These are phyloP conservation scores for Teratosphaeria nubilosa DNA, from an alignment of 2,329 filamentous ascomycete genomes.

Conservation along the genomic window DNA sequence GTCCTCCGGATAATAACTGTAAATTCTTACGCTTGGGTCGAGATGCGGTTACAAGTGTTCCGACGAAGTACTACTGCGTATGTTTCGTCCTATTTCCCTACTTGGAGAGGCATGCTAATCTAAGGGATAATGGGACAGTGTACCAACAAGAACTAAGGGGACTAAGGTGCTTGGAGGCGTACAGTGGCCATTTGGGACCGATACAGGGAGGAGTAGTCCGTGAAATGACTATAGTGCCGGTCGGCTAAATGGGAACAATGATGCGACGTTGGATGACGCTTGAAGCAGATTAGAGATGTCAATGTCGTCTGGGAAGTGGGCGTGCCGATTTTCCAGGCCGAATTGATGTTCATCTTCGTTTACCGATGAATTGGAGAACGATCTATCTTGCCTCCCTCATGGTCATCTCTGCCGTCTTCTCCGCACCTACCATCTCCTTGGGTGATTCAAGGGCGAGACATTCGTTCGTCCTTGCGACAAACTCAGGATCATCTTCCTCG, in stretches of 20 bases:
- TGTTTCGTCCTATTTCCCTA: not conserved
- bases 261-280: constrained; percentile 52
- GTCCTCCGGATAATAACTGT: not conserved
- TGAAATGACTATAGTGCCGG: constrained; percentile 57
- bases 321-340: constrained; percentile 30
- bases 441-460: constrained; percentile 31
- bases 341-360: constrained; percentile 32
- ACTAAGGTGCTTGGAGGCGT: no score
- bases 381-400: constrained; percentile 45
- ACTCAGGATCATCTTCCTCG: constrained; percentile 47
- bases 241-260: constrained; percentile 57
- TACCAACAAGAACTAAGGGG: no score
- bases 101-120: not conserved
- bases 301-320: constrained; percentile 43
- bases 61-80: not conserved
- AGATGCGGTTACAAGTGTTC: not conserved
- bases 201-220: constrained; percentile 48
- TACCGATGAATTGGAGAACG: constrained; percentile 47
- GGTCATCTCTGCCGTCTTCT: constrained; percentile 7
- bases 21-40: not conserved
- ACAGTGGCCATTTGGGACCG: constrained; percentile 47
- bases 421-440: not conserved
- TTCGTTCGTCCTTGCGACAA: constrained; percentile 50
- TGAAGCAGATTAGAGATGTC: constrained; percentile 50
- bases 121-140: no score